Evolutionary conservation across 176 grass and related monocot species (phyloP).

Genomic region (Tillandsia leiboldiana): DNA sequence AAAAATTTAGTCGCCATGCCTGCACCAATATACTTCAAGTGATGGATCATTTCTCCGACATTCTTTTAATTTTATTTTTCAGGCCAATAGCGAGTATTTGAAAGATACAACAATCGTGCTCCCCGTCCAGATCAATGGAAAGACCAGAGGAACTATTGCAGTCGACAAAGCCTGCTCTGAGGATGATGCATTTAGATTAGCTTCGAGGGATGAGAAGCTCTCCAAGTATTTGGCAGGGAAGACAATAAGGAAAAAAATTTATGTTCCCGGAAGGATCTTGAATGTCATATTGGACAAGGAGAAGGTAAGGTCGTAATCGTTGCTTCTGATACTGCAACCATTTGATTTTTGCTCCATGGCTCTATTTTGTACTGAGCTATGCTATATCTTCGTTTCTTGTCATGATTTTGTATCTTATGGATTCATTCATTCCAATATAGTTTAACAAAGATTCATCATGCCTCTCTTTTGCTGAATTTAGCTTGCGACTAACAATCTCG

Average conservation of each 20-base stretch:
- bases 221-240: conserved; percentile 68
- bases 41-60: not conserved
- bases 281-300: conserved; percentile 88
- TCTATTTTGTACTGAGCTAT: conserved; percentile 19
- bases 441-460: not conserved
- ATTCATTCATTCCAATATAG: not conserved
- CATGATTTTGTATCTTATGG: not conserved
- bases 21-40: not conserved
- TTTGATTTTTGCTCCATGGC: conserved; percentile 11
- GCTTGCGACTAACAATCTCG: not conserved
- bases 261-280: conserved; percentile 85
- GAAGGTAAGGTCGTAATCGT: conserved; percentile 44
- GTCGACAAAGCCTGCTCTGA: conserved; percentile 65
- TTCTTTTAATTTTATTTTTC: conserved; percentile 17
- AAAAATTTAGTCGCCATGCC: not conserved
- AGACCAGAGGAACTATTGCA: conserved; percentile 81
- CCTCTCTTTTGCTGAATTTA: not conserved
- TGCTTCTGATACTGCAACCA: conserved; percentile 7
- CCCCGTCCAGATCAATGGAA: conserved; percentile 89
- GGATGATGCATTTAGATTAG: conserved; percentile 62
- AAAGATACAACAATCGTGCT: conserved; percentile 70
- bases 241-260: conserved; percentile 71
- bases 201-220: conserved; percentile 66
- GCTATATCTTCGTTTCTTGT: not conserved
- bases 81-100: conserved; percentile 77